Percentiles rank a stretch among this genome's conserved stretches.
These are phyloP conservation scores for Saksenaea oblongispora DNA, from an alignment of 371 early-diverging fungal genomes.

Conservation along the genomic window DNA sequence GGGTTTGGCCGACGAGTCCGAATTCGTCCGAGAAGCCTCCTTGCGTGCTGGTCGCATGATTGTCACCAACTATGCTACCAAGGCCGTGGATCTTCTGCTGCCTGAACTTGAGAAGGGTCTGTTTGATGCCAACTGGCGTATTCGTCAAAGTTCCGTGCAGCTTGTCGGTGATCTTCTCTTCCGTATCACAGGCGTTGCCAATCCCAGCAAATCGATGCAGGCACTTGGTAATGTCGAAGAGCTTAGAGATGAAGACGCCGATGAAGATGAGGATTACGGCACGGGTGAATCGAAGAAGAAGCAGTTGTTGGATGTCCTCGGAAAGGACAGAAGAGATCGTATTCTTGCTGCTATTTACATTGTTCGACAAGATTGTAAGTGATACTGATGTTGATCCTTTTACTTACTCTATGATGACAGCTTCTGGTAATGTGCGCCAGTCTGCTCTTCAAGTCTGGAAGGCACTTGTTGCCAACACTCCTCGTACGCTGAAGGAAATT, in stretches of 20 bases:
- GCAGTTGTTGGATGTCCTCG: constrained; percentile 81
- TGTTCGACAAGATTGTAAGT: constrained; percentile 74
- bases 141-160: constrained; percentile 93
- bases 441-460: constrained; percentile 94
- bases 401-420: constrained; percentile 3
- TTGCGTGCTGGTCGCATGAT: constrained; percentile 92
- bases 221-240: constrained; percentile 46
- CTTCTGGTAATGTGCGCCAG: constrained; percentile 86
- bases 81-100: constrained; percentile 87
- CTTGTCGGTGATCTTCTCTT: constrained; percentile 94
- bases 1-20: constrained; percentile 95
- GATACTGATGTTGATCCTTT: background rate
- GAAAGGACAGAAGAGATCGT: constrained; percentile 82
- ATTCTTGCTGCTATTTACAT: constrained; percentile 95
- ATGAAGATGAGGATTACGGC: constrained; percentile 53
- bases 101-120: constrained; percentile 91
- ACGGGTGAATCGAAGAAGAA: constrained; percentile 72
- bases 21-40: constrained; percentile 92
- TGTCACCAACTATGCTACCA: constrained; percentile 85
- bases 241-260: constrained; percentile 55
- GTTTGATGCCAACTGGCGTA: constrained; percentile 93
- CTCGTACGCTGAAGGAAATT: constrained; percentile 95
- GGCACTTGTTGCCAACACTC: constrained; percentile 92
- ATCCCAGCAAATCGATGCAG: constrained; percentile 47
- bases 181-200: constrained; percentile 85